Evolutionary conservation across 345 rosid genomes (phyloP), one percentile per base, ranked within the genome.

Genomic region (Brassica carinata): DNA sequence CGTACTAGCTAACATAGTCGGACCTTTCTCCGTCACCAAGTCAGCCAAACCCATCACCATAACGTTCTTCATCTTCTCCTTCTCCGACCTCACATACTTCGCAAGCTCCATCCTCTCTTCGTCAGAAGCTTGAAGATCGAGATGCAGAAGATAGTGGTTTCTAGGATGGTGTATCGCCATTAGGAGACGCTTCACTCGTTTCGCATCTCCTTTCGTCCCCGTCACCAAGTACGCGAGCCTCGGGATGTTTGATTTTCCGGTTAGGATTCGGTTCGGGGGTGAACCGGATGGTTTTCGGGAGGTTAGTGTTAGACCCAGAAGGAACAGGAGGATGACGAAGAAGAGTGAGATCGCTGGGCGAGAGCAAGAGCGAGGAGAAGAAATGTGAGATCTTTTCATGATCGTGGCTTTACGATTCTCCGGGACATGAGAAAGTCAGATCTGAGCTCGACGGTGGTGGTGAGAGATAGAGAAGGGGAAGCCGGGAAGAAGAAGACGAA

Each of bases 81-180:
- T 73, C 83, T 92, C 97, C 77, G 91, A 88, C 76, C 87, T 89
- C 76, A 83, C 96, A 48, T 83, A 89, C 88, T 85, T 91, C 0
- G 98, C 96, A 15, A 95, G 84, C 75, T 91, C 99, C 8, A 90
- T 29, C 77, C 99, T 84, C 77, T 95, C 98, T 14, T 80, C 74
- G 19, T 91, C 97, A 13, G 91, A 81, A n/a, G 99, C 96, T 69
- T 93, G 97, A 1, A 87, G 85, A 87, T 95, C 98, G 43, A 95
- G 88, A 80, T 95, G 98, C 48, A 93, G 80, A 68, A 91, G 70
- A 53, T 95, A 91, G 89, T 87, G 86, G 79, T 93, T 95, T 77
- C 92, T 83, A 27, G 97, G 97, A 73, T 93, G 96, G 73, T 95
- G 89, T 65, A 83, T 86, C 31, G 96, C 97, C 23, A 19, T 19